phyloP scores from a whole-genome alignment of 345 rosid species.

The Eucalyptus victrix region DNA sequence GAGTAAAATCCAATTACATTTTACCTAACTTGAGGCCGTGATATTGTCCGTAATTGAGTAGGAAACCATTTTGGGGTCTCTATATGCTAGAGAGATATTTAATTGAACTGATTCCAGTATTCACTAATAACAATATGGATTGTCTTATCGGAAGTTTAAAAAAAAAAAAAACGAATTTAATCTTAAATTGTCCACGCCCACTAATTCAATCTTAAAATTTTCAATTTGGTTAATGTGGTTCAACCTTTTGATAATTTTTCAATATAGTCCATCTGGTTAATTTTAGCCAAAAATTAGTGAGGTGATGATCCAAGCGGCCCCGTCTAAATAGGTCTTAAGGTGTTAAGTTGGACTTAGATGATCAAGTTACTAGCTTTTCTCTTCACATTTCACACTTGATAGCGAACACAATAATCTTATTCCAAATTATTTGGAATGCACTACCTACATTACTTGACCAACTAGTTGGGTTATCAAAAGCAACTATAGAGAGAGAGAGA shows the following conservation, averaged over 20 bases:
- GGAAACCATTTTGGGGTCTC: neutral
- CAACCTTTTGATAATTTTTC: too few species aligned
- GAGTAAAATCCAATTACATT: too few species aligned
- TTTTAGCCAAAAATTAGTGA: accelerated
- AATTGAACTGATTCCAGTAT: neutral
- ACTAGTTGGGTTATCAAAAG: neutral
- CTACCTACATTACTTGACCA: neutral
- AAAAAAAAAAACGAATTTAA: too few species aligned
- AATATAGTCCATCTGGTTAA: accelerated
- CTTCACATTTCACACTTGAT: too few species aligned
- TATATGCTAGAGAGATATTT: neutral
- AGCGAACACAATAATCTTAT: neutral
- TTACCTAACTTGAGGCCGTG: too few species aligned
- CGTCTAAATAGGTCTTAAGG: neutral
- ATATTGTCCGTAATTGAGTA: neutral
- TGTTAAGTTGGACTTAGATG: accelerated
- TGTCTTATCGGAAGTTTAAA: too few species aligned
- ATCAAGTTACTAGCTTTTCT: neutral
- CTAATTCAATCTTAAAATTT: too few species aligned
- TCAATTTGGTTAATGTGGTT: too few species aligned
- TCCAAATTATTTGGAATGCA: neutral
- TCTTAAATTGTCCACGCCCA: accelerated
- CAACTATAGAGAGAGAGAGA: neutral
- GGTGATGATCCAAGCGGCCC: accelerated
- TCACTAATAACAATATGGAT: neutral